Conservation (phyloP, 345 rosid genomes). For the Boechera divaricarpa region DNA sequence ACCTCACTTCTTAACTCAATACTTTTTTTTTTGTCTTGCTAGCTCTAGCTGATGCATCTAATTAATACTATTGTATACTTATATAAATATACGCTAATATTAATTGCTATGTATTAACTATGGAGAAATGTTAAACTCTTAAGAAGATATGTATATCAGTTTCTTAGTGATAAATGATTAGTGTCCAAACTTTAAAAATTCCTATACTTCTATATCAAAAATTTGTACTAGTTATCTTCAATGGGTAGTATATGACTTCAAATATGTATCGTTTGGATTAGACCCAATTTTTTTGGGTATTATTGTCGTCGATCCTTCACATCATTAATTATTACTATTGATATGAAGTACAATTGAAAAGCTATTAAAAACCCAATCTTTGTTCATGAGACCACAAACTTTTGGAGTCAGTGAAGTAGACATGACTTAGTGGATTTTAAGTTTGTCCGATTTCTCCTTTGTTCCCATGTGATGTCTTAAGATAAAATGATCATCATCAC, state of each 20-base stretch:
- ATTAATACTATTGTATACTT: no score
- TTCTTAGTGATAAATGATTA: not conserved
- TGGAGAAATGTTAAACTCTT: not conserved
- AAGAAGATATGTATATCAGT: not conserved
- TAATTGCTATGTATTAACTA: not conserved
- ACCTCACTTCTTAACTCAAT: not conserved
- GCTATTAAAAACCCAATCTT: constrained; percentile 32
- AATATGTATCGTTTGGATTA: not conserved
- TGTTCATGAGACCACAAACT: constrained; percentile 41
- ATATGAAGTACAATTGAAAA: constrained; percentile 14
- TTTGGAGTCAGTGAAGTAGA: constrained; percentile 40
- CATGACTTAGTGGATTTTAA: constrained; percentile 46
- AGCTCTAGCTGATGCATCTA: not conserved
- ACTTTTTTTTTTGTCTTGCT: constrained; percentile 2
- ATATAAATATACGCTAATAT: not conserved
- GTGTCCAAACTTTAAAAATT: constrained; percentile 11
- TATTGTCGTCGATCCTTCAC: constrained; percentile 27
- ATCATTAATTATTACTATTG: constrained; percentile 16
- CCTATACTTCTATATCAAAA: not conserved
- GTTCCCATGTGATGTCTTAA: constrained; percentile 42
- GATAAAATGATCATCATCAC: constrained; percentile 39
- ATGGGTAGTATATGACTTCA: not conserved
- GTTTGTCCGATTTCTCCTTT: constrained; percentile 42
- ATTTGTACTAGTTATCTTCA: not conserved
- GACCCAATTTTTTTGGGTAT: constrained; percentile 15